A percentile compares a stretch with the other conserved stretches of the same genome.
phyloP scores from a whole-genome alignment of 2,329 filamentous ascomycete genomes.

The Gremmenia infestans region DNA sequence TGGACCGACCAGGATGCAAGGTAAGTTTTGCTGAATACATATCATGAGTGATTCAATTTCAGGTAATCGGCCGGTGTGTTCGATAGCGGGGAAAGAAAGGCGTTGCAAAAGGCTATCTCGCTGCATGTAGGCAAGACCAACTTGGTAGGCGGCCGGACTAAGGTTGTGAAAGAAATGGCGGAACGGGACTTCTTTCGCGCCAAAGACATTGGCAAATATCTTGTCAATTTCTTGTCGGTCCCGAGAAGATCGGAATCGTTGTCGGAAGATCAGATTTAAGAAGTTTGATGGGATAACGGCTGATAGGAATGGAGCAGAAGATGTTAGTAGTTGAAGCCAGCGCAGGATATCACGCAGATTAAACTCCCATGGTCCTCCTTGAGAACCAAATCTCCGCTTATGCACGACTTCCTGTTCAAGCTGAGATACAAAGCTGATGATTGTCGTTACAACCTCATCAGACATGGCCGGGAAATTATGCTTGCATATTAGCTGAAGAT shows the following conservation, averaged over 20 bases:
- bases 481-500: slow-evolving; percentile 75
- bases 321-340: slow-evolving; percentile 72
- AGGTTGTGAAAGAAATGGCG: slow-evolving; percentile 71
- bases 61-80: slow-evolving; percentile 53
- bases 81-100: slow-evolving; percentile 45
- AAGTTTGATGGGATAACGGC: slow-evolving; percentile 65
- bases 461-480: slow-evolving; percentile 67
- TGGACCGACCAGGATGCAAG: slow-evolving; percentile 80
- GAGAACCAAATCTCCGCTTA: slow-evolving; percentile 52
- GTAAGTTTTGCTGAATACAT: slow-evolving; percentile 80
- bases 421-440: slow-evolving; percentile 77
- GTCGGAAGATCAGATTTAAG: slow-evolving; percentile 75
- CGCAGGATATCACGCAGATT: slow-evolving; percentile 86
- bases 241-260: slow-evolving; percentile 70
- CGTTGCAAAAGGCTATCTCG: slow-evolving; percentile 54
- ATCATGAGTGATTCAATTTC: slow-evolving; percentile 83
- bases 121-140: slow-evolving; percentile 68
- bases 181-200: slow-evolving; percentile 27
- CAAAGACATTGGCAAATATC: slow-evolving; percentile 64
- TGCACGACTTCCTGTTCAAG: slow-evolving; percentile 68
- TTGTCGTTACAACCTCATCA: slow-evolving; percentile 51
- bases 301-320: slow-evolving; percentile 54
- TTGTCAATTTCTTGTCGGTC: slow-evolving; percentile 63
- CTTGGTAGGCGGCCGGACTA: slow-evolving; percentile 61
- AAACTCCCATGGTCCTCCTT: slow-evolving; percentile 87